Percentiles rank a stretch among this genome's conserved stretches.
Conservation (phyloP, 1,284 basidiomycete species). For the Lentinus polychrous region DNA sequence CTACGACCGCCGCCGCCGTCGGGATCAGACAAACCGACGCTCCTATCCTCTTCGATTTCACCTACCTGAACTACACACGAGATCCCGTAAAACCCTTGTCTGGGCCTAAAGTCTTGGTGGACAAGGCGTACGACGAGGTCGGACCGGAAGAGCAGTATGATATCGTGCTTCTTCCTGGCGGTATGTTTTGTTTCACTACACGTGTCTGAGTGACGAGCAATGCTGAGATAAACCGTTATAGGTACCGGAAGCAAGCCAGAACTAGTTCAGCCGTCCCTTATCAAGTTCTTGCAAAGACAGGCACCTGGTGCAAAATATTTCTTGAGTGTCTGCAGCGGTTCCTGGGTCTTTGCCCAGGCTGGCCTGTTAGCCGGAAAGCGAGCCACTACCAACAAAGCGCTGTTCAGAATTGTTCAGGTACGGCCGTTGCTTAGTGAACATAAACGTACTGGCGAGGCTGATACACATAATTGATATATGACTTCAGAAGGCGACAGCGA, state of each 20-base stretch:
- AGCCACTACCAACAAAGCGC: constrained; percentile 38
- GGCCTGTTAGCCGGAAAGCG: constrained; percentile 34
- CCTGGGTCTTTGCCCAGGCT: constrained; percentile 31
- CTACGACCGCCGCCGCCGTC: constrained; percentile 21
- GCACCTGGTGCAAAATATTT: constrained; percentile 33
- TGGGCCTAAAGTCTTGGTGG: constrained; percentile 31
- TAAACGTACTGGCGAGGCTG: no score
- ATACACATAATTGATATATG: background rate
- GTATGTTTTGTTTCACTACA: constrained; percentile 11
- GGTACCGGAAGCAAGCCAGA: constrained; percentile 15
- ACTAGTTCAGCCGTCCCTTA: constrained; percentile 17
- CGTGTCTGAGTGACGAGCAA: background rate
- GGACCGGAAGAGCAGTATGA: constrained; percentile 25
- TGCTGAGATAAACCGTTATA: background rate
- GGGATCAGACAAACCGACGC: constrained; percentile 18
- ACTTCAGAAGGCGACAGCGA: constrained; percentile 17
- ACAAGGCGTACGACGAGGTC: constrained; percentile 33
- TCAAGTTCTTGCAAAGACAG: constrained; percentile 29
- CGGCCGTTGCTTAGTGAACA: background rate
- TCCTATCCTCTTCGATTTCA: background rate
- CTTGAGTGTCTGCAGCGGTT: constrained; percentile 39
- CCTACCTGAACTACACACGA: constrained; percentile 4
- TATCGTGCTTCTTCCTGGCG: constrained; percentile 38
- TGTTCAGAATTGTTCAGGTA: constrained; percentile 19
- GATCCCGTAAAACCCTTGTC: constrained; percentile 20